Percentiles rank a stretch among this genome's conserved stretches.
Evolutionary conservation across 2,329 filamentous ascomycete species (phyloP).

Genomic region (Pezicula neosporulosa): DNA sequence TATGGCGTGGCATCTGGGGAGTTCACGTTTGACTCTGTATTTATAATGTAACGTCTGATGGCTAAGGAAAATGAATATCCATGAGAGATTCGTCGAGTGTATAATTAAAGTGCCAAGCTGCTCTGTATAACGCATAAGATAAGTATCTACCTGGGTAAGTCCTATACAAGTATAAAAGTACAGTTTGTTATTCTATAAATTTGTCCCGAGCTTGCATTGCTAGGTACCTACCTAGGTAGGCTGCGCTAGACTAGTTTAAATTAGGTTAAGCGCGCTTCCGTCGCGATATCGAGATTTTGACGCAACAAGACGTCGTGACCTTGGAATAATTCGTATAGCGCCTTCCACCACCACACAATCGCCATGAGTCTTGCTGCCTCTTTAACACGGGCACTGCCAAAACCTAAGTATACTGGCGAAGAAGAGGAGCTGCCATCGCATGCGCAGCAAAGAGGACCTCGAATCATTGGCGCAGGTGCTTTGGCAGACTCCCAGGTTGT

Average conservation of each 20-base stretch:
- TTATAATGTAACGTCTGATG: constrained; percentile 12
- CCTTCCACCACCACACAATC: constrained; percentile 6
- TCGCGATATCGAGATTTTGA: constrained; percentile 11
- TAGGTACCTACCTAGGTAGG: too few relatives aligned
- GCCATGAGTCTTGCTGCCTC: constrained; percentile 67
- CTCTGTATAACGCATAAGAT: too few relatives aligned
- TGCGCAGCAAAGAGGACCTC: constrained; percentile 72
- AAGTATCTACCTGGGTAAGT: too few relatives aligned
- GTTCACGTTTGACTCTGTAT: constrained; percentile 14
- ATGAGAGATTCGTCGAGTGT: background rate
- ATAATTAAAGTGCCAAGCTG: too few relatives aligned
- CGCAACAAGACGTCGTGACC: constrained; percentile 8
- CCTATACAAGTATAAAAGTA: too few relatives aligned
- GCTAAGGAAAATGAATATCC: background rate
- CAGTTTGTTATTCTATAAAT: too few relatives aligned
- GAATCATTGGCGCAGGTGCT: constrained; percentile 75
- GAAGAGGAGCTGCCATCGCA: constrained; percentile 75
- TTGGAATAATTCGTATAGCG: constrained; percentile 8
- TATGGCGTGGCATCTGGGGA: constrained; percentile 12
- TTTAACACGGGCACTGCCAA: constrained; percentile 76
- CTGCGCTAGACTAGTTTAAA: constrained; percentile 4
- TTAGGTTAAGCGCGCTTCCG: constrained; percentile 3
- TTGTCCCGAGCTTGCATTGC: too few relatives aligned
- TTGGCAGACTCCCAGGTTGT: constrained; percentile 85
- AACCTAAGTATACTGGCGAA: constrained; percentile 87